Evolutionary conservation across 192 early-diverging fungal species (phyloP).

Genomic region (Mortierella alpina): DNA sequence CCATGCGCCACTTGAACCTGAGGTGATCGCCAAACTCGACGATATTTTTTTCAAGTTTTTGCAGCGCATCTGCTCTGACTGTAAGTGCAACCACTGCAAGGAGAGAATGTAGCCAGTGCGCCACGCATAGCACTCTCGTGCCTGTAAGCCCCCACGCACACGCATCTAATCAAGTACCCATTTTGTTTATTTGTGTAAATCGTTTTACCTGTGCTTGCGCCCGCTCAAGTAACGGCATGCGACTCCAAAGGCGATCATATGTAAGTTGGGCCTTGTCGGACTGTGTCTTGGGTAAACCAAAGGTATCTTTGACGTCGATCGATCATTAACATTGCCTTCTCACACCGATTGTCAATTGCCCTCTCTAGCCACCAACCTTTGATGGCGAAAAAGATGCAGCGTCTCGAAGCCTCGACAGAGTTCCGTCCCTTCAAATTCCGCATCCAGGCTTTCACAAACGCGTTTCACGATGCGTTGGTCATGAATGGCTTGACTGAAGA

Average conservation of each 20-base stretch:
- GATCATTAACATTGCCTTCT: neutral
- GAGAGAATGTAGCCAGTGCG: neutral
- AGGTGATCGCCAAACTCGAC: slow-evolving; percentile 64
- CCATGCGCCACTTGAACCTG: slow-evolving; percentile 58
- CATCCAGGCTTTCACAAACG: slow-evolving; percentile 85
- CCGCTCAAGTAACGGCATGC: slow-evolving; percentile 63
- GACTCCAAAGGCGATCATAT: slow-evolving; percentile 77
- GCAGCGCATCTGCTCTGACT: slow-evolving; percentile 73
- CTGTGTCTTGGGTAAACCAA: neutral
- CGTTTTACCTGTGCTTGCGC: neutral
- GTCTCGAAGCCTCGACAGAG: slow-evolving; percentile 74
- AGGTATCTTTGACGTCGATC: neutral
- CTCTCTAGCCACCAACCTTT: slow-evolving; percentile 72
- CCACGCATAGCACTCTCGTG: neutral
- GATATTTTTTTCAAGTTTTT: slow-evolving; percentile 76
- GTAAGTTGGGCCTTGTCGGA: slow-evolving; percentile 54
- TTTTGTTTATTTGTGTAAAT: slow-evolving; percentile 18
- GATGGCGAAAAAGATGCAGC: slow-evolving; percentile 82
- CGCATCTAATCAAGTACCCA: neutral
- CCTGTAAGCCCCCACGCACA: neutral
- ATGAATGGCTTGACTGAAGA: slow-evolving; percentile 71
- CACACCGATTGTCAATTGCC: neutral
- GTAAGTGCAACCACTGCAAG: slow-evolving; percentile 53
- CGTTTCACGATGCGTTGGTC: slow-evolving; percentile 75
- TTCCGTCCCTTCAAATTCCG: slow-evolving; percentile 87